Base-by-base conservation (phyloP, 2,329 filamentous ascomycete species). In the Pochonia chlamydosporia region DNA sequence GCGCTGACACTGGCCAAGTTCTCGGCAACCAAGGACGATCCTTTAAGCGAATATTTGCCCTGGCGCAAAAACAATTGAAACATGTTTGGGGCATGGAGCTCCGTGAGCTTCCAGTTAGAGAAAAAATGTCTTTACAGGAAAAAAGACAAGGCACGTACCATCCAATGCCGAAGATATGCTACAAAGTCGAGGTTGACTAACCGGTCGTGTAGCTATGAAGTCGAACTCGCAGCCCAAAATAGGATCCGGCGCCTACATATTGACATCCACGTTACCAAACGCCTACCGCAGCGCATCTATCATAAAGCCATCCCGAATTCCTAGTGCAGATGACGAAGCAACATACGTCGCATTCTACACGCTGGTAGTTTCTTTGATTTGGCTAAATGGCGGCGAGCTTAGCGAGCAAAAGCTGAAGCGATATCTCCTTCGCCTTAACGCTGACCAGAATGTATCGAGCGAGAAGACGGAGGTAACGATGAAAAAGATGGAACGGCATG, bases 81-180 rank as follows among this genome's bases (percentile, higher is more conserved):
- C 69, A 70, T 2, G 76, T 84, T 1, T 97, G 96, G 67, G 93
- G 93, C n/a, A 96, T 97, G 90, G 79, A 91, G 63, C 79, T 99
- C 75, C 75, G 81, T 4, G 91, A 96, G 67, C 73, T 97, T 43
- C 90, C 93, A 0, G 73, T 78, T 1, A 80, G 79, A 59, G 92
- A 96, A 59, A 95, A 90, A 65, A 77, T 87, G 42, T 89, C 89
- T 1, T 68, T 96, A 28, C 82, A 82, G 49, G 87, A 95, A 53
- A 80, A 79, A 61, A 81, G 89, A 57, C 84, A 87, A 74, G 87
- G 85, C 84, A 68, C 51, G 69, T 16, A 13, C 9, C 7, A 8
- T 4, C 13, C 23, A 5, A 26, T 16, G 14, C 14, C 23, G 21
- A 14, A 3, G 11, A 18, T 16, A 11, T 21, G 8, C 16, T 14